Conservation (phyloP, 2,329 filamentous ascomycete genomes). For the Botryotinia globosa region DNA sequence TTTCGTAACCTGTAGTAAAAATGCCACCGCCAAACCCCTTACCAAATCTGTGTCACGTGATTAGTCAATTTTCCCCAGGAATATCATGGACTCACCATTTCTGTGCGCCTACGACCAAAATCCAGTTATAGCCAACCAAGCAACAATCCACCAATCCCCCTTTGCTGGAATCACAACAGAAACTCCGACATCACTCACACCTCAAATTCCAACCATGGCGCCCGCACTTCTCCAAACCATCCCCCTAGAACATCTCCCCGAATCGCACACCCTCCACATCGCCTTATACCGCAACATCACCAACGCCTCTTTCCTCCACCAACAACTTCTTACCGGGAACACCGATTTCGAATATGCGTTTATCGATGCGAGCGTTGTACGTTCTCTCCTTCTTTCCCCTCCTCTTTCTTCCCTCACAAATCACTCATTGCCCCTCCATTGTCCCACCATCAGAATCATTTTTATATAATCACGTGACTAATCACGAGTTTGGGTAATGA, state of each 20-base stretch:
- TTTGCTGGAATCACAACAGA: neutral
- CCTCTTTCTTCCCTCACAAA: neutral
- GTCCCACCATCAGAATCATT: neutral
- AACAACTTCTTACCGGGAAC: conserved; percentile 83
- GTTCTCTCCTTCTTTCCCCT: conserved; percentile 32
- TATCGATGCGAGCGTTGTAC: conserved; percentile 77
- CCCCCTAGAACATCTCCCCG: conserved; percentile 71
- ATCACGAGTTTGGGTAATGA: rapidly evolving
- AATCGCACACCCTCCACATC: conserved; percentile 64
- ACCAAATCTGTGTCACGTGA: neutral
- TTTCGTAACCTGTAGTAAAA: neutral
- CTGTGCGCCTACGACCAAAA: neutral
- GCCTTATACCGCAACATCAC: conserved; percentile 72
- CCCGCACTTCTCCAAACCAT: conserved; percentile 54
- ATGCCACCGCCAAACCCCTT: neutral
- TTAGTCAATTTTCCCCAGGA: rapidly evolving
- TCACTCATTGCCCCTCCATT: neutral
- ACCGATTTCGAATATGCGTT: conserved; percentile 88
- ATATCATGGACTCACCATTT: neutral
- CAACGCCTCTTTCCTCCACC: conserved; percentile 75
- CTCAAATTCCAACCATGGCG: conserved; percentile 40
- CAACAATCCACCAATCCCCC: neutral
- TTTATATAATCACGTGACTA: conserved; percentile 21
- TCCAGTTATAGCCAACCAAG: neutral
- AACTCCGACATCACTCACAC: neutral